Evolutionary conservation across 345 rosid species (phyloP), one percentile per base, ranked within the genome.

Genomic region (Euphorbia pulcherrima): DNA sequence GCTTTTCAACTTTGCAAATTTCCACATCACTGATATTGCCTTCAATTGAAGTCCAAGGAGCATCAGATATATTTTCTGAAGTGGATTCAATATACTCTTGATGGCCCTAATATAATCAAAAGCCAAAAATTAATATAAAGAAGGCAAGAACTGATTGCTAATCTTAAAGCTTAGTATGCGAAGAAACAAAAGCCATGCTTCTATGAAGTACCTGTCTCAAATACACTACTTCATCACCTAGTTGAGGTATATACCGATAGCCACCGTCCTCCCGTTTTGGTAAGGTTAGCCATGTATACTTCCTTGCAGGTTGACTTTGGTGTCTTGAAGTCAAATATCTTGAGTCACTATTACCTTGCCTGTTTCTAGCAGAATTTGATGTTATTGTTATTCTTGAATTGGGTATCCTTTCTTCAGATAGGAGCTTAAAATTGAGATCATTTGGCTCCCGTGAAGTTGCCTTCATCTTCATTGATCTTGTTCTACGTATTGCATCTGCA

Each of bases 401-500:
- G 14, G 67, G 29, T 27, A 55, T 33, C 33, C 41, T 35, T 51
- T 59, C 77, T 73, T 73, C 72, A 53, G 60, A 24, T 6, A 27
- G 63, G 68, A 54, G 62, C 53, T 66, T 65, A 66, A 26, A 75
- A 51, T 69, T 78, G 60, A 65, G 65, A 29, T 72, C 64, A 71
- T 74, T 69, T 24, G 77, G 75, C 67, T 85, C 84, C 58, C 61
- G 69, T 46, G 85, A 78, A 44, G 77, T 79, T 64, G 78, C 83
- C 79, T 84, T 86, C 79, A 80, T 77, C 81, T 81, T 88, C 78
- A 75, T 67, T 65, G 95, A 85, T 78, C 92, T 86, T 79, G 82
- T 89, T 81, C 89, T 85, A 50, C 81, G 82, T 62, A 76, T 62
- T 48, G 80, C 85, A 84, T 80, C 86, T 37, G 60, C 71, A 35